Evolutionary conservation across 2,329 filamentous ascomycete species (phyloP).

Genomic region (Aspergillus oerlinghausenensis): DNA sequence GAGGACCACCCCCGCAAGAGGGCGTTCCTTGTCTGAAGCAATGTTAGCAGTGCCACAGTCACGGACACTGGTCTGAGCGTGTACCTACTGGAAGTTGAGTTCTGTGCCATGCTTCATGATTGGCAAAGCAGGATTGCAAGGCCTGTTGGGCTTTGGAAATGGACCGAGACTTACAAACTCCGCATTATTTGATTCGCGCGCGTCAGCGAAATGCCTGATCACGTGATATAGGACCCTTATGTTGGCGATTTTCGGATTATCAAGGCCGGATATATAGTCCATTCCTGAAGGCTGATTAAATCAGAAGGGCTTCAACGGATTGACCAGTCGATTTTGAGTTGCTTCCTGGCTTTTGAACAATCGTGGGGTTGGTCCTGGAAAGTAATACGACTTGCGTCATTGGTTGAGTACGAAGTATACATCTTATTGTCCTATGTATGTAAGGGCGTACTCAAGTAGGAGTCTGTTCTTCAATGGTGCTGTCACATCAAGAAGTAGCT

Average conservation of each 20-base stretch:
- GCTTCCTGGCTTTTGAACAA: not conserved
- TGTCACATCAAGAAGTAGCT: not conserved
- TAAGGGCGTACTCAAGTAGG: not conserved
- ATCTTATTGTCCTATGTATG: not conserved
- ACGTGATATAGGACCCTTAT: not conserved
- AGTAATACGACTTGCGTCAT: not conserved
- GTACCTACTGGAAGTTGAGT: conserved; percentile 30
- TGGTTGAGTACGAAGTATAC: not conserved
- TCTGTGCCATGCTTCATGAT: conserved; percentile 41
- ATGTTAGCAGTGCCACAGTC: conserved; percentile 14
- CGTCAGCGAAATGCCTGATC: conserved; percentile 2
- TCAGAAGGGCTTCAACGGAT: not conserved
- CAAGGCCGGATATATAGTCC: not conserved
- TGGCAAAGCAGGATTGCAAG: conserved; percentile 7
- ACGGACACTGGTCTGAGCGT: not conserved
- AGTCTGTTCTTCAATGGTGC: not conserved
- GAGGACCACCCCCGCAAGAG: conserved; percentile 68
- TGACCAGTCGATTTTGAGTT: not conserved
- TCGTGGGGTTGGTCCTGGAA: not conserved
- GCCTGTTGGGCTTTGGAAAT: conserved; percentile 2
- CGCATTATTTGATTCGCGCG: conserved; percentile 1
- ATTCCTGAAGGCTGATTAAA: not conserved
- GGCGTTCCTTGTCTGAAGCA: conserved; percentile 52
- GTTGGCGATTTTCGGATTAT: not conserved
- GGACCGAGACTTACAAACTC: conserved; percentile 3